Percentiles rank a stretch among this genome's conserved stretches.
phyloP scores from a whole-genome alignment of 1,284 basidiomycete genomes.

The Ceratobasidium sp. region DNA sequence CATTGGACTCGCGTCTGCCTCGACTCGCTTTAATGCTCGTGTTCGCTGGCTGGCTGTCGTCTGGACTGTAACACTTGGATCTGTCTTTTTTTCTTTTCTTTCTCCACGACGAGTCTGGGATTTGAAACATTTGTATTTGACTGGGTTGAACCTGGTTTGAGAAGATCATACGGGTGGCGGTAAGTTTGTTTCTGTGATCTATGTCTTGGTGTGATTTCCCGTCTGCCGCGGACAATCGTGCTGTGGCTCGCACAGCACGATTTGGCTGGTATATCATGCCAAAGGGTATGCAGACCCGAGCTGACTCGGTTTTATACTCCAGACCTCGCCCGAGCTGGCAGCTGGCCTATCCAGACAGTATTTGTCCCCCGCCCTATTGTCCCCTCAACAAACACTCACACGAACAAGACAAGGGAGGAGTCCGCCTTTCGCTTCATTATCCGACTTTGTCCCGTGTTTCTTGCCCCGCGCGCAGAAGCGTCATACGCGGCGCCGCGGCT shows the following conservation, averaged over 20 bases:
- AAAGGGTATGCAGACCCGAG: not conserved
- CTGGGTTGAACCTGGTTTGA: too few species aligned
- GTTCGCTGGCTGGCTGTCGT: too few species aligned
- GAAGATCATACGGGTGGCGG: not conserved
- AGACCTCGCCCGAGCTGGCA: not conserved
- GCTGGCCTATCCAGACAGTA: not conserved
- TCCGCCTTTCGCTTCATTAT: constrained; percentile 9
- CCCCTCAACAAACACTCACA: constrained; percentile 29
- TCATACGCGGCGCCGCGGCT: not conserved
- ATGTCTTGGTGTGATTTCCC: not conserved
- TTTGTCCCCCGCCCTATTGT: constrained; percentile 29
- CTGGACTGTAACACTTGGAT: not conserved
- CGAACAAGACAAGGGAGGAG: constrained; percentile 25
- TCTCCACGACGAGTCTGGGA: too few species aligned
- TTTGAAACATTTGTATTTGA: not conserved
- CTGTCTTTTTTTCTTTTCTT: too few species aligned
- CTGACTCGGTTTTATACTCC: constrained; percentile 35
- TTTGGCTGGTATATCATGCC: constrained; percentile 10
- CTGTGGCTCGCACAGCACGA: not conserved
- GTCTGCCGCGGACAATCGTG: not conserved
- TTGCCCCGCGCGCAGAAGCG: constrained; percentile 11
- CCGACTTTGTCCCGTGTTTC: constrained; percentile 19
- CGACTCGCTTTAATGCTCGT: constrained; percentile 11
- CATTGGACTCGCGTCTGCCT: constrained; percentile 1
- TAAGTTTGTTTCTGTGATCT: constrained; percentile 9